These are phyloP conservation scores for Ophiostoma ulmi DNA, from an alignment of 2,329 filamentous ascomycete species.

Conservation along the genomic window DNA sequence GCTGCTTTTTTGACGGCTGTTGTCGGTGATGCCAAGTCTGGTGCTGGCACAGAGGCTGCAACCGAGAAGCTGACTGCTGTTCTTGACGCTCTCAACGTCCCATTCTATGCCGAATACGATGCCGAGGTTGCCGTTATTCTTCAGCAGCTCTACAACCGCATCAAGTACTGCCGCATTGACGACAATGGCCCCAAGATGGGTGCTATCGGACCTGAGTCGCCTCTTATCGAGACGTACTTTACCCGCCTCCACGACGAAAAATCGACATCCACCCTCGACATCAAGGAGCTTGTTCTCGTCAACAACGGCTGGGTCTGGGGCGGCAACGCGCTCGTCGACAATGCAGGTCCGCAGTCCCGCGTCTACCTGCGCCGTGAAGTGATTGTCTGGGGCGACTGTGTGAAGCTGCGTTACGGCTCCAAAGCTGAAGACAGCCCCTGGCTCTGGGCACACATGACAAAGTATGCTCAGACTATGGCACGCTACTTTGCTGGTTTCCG, in stretches of 20 bases:
- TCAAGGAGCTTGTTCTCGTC: slow-evolving; percentile 65
- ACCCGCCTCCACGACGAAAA: slow-evolving; percentile 73
- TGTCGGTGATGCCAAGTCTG: slow-evolving; percentile 55
- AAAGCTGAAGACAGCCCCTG: slow-evolving; percentile 81
- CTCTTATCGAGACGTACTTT: slow-evolving; percentile 91
- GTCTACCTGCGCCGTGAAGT: slow-evolving; percentile 96
- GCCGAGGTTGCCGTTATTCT: slow-evolving; percentile 74
- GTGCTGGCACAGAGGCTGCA: slow-evolving; percentile 48
- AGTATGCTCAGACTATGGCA: slow-evolving; percentile 85
- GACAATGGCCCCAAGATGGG: slow-evolving; percentile 84
- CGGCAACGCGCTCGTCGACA: slow-evolving; percentile 87
- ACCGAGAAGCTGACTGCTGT: slow-evolving; percentile 52
- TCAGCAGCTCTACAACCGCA: slow-evolving; percentile 86
- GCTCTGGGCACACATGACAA: slow-evolving; percentile 92
- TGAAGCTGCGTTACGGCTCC: slow-evolving; percentile 86
- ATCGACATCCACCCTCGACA: not conserved
- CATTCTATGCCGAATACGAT: slow-evolving; percentile 90
- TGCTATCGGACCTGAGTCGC: slow-evolving; percentile 67
- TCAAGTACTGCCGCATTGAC: slow-evolving; percentile 92
- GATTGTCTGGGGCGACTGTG: slow-evolving; percentile 97
- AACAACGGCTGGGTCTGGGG: slow-evolving; percentile 99
- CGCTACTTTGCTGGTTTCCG: slow-evolving; percentile 94
- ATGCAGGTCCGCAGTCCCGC: slow-evolving; percentile 80
- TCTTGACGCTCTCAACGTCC: slow-evolving; percentile 78
- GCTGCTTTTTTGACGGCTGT: slow-evolving; percentile 64